Base-by-base conservation (phyloP, 495 filamentous ascomycete species). In the Xylaria curta region DNA sequence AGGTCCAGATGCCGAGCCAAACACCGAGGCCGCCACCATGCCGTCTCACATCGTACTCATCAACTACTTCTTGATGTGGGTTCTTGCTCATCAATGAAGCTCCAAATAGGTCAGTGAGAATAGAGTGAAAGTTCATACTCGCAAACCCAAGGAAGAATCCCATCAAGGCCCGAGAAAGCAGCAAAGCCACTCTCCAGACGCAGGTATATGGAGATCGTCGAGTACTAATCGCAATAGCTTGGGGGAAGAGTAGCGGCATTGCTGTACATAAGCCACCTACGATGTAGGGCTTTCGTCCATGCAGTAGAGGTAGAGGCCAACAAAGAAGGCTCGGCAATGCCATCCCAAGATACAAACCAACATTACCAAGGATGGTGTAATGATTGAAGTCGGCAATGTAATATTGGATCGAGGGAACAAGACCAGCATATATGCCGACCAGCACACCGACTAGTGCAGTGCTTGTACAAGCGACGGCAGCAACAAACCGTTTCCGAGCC, bases 1-100 rank as follows among this genome's bases (percentile, higher is more conserved):
- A 94, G 4, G 89, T 88, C 90, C 91, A 94, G 36, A 93, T 82
- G 4, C 92, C 91, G 46, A 94, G 83, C 92, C 92, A 94, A 19
- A 92, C 79, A 4, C 92, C 92, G 80, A 93, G 89, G 4, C 92
- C 91, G 44, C 91, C 91, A 19, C 92, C 92, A 70, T 92, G 90
- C 44, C 91, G 83, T 42, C 91, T 85, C 38, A 91, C 86, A 75
- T 93, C 91, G 65, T 85, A 85, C 59, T 81, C 76, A 65, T 89
- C 84, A 0, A 91, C 89, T 13, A 90, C 73, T 76, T 93, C 91
- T 78, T 92, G 89, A 74, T 93, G 91, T 4, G 91, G 91, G 62
- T 89, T 89, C 19, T 85, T 83, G 76, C 89, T 91, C 82, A 92
- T 91, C 44, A 93, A 79, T 0, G 89, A 92, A 15, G 89, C 87